Evolutionary conservation across 805 yeast genomes (phyloP).

Genomic region (Candida adriatica): DNA sequence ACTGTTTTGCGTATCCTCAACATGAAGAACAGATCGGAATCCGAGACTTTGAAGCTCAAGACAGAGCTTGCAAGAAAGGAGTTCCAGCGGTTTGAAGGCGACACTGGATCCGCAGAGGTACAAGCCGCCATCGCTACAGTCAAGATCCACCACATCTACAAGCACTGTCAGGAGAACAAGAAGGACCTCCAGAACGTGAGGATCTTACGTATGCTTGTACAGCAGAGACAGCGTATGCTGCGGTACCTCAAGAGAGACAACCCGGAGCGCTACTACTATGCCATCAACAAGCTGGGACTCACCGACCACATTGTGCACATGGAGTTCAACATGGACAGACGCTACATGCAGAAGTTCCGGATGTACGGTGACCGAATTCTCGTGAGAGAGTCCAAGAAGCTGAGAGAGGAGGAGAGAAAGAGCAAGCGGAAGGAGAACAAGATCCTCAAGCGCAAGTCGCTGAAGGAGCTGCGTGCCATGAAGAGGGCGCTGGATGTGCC

Average conservation of each 20-base stretch:
- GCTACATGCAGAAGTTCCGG: constrained; percentile 70
- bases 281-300: constrained; percentile 82
- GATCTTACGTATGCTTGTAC: constrained; percentile 73
- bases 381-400: constrained; percentile 49
- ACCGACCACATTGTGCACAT: constrained; percentile 69
- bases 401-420: constrained; percentile 39
- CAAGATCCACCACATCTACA: constrained; percentile 68
- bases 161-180: constrained; percentile 60
- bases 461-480: constrained; percentile 21
- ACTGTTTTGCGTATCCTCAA: constrained; percentile 66
- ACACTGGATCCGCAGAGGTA: constrained; percentile 92
- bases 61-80: constrained; percentile 64
- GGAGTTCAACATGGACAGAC: constrained; percentile 77
- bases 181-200: constrained; percentile 72
- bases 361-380: constrained; percentile 70
- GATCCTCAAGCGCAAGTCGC: constrained; percentile 26
- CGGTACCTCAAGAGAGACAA: constrained; percentile 75
- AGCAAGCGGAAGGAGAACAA: constrained; percentile 40
- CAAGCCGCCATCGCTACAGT: constrained; percentile 90
- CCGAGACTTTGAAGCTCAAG: constrained; percentile 53
- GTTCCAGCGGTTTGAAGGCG: constrained; percentile 79
- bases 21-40: constrained; percentile 60
- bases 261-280: constrained; percentile 78
- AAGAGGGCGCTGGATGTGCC: constrained; percentile 17
- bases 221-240: constrained; percentile 77